Evolutionary conservation across 202 grass and related monocot species (phyloP), one percentile per base, ranked within the genome.

Genomic region (Musa balbisiana): DNA sequence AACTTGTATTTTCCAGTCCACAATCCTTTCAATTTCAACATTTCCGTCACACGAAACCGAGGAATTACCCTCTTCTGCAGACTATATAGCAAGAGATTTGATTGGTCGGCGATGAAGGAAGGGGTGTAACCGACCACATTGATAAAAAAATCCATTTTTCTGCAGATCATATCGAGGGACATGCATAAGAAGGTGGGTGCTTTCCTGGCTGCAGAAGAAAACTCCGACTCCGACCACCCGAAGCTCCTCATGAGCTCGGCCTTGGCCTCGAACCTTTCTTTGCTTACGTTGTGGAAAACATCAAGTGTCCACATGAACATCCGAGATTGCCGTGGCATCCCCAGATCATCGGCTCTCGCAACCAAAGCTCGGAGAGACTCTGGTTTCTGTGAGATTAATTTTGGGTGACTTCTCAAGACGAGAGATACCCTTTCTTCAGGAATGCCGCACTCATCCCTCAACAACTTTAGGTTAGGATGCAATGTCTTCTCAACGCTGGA

Each of bases 211-310:
- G 66, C 74, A 10, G 11, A 73, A 49, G 21, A 5, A 49, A 87
- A 55, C 79, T 85, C 85, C 2, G 76, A 72, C 0, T 85, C 60
- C 2, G 88, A 87, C 76, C 82, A 87, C 69, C 76, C 73, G 0
- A 91, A 51, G 0, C 24, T 73, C 67, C 85, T 55, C 14, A 87
- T 71, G 59, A 82, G 21, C 79, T 82, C 70, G 55, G 87, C 22
- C 73, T 91, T 91, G 29, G 82, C 49, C 25, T 73, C 80, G 14
- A 83, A 25, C 3, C 67, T 80, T 51, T 84, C 74, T 19, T 23
- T 51, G 9, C 73, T 22, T 15, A 82, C n/a, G 51, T 20, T 65
- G 0, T 49, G 19, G 3, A 21, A 2, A 10, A 19, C 60, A 51
- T 0, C 1, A 55, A 87, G 75, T 6, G 73, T 82, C 23, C 83